Conservation (phyloP, 2,329 filamentous ascomycete species). For the Talaromyces sp. region DNA sequence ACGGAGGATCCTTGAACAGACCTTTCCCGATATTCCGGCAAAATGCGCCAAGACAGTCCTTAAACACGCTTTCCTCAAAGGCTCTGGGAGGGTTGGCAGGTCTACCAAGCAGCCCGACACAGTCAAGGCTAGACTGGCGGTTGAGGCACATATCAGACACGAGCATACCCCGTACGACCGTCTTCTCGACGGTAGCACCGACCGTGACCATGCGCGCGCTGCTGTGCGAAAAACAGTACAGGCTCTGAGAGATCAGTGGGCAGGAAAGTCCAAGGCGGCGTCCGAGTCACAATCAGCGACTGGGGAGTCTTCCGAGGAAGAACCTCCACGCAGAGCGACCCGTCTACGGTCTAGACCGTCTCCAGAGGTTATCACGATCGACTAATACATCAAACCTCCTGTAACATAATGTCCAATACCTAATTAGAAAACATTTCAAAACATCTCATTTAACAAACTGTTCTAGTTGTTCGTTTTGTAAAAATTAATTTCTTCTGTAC, state of each 20-base stretch:
- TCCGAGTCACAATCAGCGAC: background rate
- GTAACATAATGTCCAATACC: background rate
- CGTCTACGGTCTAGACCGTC: background rate
- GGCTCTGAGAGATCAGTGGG: conserved; percentile 25
- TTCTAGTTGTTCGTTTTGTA: background rate
- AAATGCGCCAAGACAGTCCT: conserved; percentile 16
- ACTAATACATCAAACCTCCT: background rate
- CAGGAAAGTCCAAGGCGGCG: conserved; percentile 1
- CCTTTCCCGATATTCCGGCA: conserved; percentile 36
- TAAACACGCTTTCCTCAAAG: conserved; percentile 34
- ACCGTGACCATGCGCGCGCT: conserved; percentile 24
- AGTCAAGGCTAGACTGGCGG: conserved; percentile 32
- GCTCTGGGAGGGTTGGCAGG: conserved; percentile 36
- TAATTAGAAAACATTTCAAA: too few species aligned
- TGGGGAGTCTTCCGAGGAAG: background rate
- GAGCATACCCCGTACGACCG: conserved; percentile 36
- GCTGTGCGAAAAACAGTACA: conserved; percentile 25
- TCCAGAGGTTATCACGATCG: background rate
- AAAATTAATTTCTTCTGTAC: background rate
- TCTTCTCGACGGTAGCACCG: conserved; percentile 21
- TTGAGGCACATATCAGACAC: conserved; percentile 41
- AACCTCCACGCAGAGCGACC: background rate
- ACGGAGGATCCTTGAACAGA: conserved; percentile 19
- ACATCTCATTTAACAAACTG: background rate
- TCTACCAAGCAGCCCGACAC: conserved; percentile 26